Conservation (phyloP, 495 filamentous ascomycete genomes). For the Tuber magnatum region DNA sequence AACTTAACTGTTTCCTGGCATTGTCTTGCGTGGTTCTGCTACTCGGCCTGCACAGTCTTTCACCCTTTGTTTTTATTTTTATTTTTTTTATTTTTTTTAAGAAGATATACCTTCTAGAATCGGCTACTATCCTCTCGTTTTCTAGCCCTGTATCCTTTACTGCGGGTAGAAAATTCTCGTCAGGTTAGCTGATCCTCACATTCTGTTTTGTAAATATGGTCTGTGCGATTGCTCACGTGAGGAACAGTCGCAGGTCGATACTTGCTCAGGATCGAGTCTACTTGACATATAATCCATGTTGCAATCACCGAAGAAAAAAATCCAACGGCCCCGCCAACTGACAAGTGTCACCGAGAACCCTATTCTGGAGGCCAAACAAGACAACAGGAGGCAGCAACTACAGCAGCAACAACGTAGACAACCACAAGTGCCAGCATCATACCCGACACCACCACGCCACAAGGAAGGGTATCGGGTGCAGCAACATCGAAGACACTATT, state of each 20-base stretch:
- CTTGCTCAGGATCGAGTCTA: conserved; percentile 15
- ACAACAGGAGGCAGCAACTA: conserved; percentile 26
- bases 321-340: conserved; percentile 37
- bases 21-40: conserved; percentile 17
- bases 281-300: conserved; percentile 25
- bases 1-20: conserved; percentile 32
- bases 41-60: conserved; percentile 17
- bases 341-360: conserved; percentile 34
- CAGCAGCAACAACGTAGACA: conserved; percentile 25
- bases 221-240: conserved; percentile 5
- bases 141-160: conserved; percentile 7
- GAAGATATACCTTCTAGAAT: conserved; percentile 11
- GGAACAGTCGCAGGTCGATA: conserved; percentile 22
- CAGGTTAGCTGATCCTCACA: conserved; percentile 19
- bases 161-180: conserved; percentile 23
- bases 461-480: conserved; percentile 18
- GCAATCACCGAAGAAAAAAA: conserved; percentile 38
- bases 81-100: conserved; percentile 12
- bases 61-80: conserved; percentile 17
- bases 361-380: conserved; percentile 38
- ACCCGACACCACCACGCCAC: conserved; percentile 23
- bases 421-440: conserved; percentile 20
- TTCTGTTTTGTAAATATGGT: not conserved
- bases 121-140: conserved; percentile 9
- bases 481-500: conserved; percentile 37